Conservation (phyloP, 2,329 filamentous ascomycete species). For the Clarireedia homoeocarpa region DNA sequence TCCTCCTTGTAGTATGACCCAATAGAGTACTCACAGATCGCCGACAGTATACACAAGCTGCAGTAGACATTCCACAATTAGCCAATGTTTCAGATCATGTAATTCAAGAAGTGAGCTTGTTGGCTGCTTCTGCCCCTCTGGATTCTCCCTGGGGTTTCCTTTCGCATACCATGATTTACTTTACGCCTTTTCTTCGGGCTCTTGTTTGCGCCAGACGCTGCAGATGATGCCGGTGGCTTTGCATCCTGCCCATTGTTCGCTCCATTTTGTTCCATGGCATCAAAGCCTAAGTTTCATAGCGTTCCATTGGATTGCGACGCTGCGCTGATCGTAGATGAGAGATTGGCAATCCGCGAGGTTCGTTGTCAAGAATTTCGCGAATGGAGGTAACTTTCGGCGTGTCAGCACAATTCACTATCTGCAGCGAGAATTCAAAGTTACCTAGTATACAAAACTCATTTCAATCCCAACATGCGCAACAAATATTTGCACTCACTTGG, state of each 20-base stretch:
- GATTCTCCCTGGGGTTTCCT: constrained; percentile 5
- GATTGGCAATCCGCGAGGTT: constrained; percentile 6
- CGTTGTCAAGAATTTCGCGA: not conserved
- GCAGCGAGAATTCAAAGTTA: not conserved
- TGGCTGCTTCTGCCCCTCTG: constrained; percentile 10
- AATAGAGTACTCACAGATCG: constrained; percentile 67
- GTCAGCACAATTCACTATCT: constrained; percentile 12
- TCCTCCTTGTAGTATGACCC: constrained; percentile 22
- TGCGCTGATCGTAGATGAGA: constrained; percentile 18
- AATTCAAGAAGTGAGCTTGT: constrained; percentile 16
- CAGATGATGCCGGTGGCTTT: constrained; percentile 27
- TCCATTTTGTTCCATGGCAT: constrained; percentile 32
- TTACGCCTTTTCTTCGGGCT: constrained; percentile 81
- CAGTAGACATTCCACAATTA: constrained; percentile 34
- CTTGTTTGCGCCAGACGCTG: constrained; percentile 32
- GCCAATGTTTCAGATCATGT: constrained; percentile 24
- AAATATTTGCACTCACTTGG: not conserved
- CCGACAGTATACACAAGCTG: constrained; percentile 83
- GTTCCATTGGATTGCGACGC: constrained; percentile 28
- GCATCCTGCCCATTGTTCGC: constrained; percentile 27
- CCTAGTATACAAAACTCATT: not conserved
- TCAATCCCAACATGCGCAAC: not conserved
- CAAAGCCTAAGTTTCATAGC: constrained; percentile 26
- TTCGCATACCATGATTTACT: constrained; percentile 72
- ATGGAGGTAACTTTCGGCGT: constrained; percentile 4